Evolutionary conservation across 306 rosid species (phyloP).

Genomic region (Rubus parviflorus): DNA sequence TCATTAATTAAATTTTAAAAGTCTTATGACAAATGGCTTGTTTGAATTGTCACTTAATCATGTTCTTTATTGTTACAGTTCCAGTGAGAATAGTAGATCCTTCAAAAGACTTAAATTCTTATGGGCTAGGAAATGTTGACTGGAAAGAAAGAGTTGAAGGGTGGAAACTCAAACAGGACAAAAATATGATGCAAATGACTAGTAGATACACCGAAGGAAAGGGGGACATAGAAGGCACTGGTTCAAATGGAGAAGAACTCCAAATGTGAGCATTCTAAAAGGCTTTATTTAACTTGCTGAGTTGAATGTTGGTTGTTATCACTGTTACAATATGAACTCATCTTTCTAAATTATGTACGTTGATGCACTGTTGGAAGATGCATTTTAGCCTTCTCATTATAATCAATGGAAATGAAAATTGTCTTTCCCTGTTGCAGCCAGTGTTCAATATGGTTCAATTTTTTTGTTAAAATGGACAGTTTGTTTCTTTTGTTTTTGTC

Average conservation of each 20-base stretch:
- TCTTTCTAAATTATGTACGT: neutral
- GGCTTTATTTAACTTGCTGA: conserved; percentile 9
- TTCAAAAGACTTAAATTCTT: conserved; percentile 90
- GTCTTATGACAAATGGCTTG: conserved; percentile 11
- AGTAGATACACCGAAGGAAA: conserved; percentile 82
- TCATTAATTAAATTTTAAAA: neutral
- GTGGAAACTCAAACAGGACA: conserved; percentile 97
- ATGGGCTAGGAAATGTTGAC: conserved; percentile 97
- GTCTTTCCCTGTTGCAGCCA: neutral
- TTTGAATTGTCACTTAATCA: conserved; percentile 22
- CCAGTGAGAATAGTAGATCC: conserved; percentile 92
- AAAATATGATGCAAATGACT: conserved; percentile 70
- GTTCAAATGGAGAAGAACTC: conserved; percentile 97
- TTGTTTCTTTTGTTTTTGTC: conserved; percentile 19
- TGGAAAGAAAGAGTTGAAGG: conserved; percentile 99
- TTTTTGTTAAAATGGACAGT: neutral
- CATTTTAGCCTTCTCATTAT: neutral
- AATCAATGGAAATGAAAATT: neutral
- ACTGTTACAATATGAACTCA: neutral
- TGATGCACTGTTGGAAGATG: neutral
- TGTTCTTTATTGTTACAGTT: conserved; percentile 47
- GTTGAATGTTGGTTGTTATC: neutral
- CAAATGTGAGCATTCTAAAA: conserved; percentile 61
- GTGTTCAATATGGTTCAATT: neutral
- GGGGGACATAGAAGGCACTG: conserved; percentile 95